A percentile compares a stretch with the other conserved stretches of the same genome.
Evolutionary conservation across 1,284 basidiomycete genomes (phyloP).

Genomic region (Heterobasidion parviporum): DNA sequence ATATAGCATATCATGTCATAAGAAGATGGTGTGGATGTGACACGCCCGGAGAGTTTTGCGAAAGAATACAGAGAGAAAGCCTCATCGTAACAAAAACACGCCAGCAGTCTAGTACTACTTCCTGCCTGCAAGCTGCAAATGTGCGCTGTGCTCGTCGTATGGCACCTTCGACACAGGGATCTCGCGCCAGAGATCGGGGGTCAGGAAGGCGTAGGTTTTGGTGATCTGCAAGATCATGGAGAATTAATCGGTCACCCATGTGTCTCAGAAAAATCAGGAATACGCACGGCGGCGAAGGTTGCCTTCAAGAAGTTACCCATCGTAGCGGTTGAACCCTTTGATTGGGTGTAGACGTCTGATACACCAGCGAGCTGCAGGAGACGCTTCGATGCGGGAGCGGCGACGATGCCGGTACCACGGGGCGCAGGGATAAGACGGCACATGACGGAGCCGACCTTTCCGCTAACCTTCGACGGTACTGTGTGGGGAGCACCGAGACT

Average conservation of each 20-base stretch:
- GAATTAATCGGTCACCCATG: conserved; percentile 1
- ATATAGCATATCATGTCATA: conserved; percentile 4
- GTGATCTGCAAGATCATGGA: conserved; percentile 59
- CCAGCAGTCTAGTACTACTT: conserved; percentile 61
- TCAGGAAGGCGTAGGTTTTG: conserved; percentile 96
- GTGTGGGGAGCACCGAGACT: conserved; percentile 99
- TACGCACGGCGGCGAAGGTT: conserved; percentile 86
- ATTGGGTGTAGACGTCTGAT: conserved; percentile 93
- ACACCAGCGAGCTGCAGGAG: conserved; percentile 97
- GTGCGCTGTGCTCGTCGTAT: conserved; percentile 90
- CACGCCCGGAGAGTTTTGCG: neutral
- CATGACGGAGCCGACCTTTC: conserved; percentile 99
- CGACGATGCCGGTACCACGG: conserved; percentile 98
- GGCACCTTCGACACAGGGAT: conserved; percentile 86
- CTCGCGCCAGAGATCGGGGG: conserved; percentile 96
- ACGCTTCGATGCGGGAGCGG: conserved; percentile 95
- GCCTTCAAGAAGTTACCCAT: conserved; percentile 99
- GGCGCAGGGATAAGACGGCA: conserved; percentile 98
- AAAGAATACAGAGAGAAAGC: neutral
- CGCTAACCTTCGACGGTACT: conserved; percentile 96
- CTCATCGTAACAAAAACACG: neutral
- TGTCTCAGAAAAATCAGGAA: neutral
- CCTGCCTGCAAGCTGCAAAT: conserved; percentile 81
- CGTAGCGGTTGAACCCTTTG: conserved; percentile 96
- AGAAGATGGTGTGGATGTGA: neutral